A percentile compares a stretch with the other conserved stretches of the same genome.
These are phyloP conservation scores for Alliaria petiolata DNA, from an alignment of 345 rosid species.

Conservation along the genomic window DNA sequence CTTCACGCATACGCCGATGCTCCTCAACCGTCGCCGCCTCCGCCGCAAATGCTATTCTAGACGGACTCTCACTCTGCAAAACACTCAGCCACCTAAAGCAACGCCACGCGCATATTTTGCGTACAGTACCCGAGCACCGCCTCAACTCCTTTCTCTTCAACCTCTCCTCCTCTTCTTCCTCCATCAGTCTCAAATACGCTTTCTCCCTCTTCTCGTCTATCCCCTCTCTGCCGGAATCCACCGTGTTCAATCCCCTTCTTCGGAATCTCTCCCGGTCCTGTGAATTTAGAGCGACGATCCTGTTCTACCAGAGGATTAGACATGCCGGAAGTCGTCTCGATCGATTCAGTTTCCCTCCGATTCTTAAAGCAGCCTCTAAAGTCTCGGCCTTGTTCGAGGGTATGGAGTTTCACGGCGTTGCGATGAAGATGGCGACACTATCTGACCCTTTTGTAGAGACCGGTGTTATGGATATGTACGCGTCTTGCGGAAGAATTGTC, in stretches of 20 bases:
- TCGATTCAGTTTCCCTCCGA: constrained; percentile 46
- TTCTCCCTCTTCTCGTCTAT: constrained; percentile 46
- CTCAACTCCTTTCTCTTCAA: constrained; percentile 31
- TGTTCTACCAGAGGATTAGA: constrained; percentile 36
- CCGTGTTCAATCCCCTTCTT: constrained; percentile 36
- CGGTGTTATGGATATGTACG: constrained; percentile 41
- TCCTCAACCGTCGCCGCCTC: constrained; percentile 3
- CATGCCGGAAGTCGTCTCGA: constrained; percentile 34
- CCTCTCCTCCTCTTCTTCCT: constrained; percentile 35
- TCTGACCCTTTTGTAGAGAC: constrained; percentile 61
- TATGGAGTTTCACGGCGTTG: constrained; percentile 53
- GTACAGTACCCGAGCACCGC: constrained; percentile 19
- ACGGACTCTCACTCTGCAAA: constrained; percentile 34
- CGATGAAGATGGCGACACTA: constrained; percentile 40
- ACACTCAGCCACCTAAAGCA: constrained; percentile 40
- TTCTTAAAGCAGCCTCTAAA: constrained; percentile 43
- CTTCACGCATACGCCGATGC: background rate
- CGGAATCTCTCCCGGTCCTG: constrained; percentile 38
- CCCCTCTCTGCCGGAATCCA: constrained; percentile 12
- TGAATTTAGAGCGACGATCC: constrained; percentile 29
- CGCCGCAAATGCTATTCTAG: constrained; percentile 1
- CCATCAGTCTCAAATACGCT: constrained; percentile 38
- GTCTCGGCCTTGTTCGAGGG: constrained; percentile 46
- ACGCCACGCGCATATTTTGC: constrained; percentile 49
- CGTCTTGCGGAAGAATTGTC: constrained; percentile 32